Evolutionary conservation across 352 stramenopile species (phyloP).

Genomic region (Pythium phragmiticola): DNA sequence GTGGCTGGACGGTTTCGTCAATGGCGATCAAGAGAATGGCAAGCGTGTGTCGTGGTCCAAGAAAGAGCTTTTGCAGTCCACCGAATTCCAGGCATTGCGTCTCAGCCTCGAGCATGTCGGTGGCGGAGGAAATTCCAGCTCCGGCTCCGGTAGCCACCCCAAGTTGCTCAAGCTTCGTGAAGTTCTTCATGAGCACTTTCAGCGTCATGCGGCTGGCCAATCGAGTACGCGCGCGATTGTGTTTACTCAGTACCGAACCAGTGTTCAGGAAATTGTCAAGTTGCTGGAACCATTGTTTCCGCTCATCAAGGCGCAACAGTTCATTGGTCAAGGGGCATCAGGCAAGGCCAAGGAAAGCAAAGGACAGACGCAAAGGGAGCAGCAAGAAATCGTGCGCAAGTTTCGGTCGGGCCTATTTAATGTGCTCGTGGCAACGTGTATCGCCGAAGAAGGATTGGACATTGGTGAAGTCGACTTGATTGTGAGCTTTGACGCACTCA

Average conservation of each 20-base stretch:
- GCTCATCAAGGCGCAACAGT: slow-evolving; percentile 89
- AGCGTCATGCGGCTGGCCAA: slow-evolving; percentile 54
- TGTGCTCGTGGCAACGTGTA: slow-evolving; percentile 93
- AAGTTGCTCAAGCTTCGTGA: slow-evolving; percentile 92
- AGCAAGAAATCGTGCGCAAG: slow-evolving; percentile 93
- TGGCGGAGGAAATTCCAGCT: slow-evolving; percentile 7
- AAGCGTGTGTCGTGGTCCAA: slow-evolving; percentile 76
- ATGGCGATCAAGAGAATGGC: slow-evolving; percentile 42
- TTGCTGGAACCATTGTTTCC: slow-evolving; percentile 63
- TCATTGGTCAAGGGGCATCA: slow-evolving; percentile 92
- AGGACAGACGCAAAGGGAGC: slow-evolving; percentile 93
- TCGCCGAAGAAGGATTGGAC: slow-evolving; percentile 95
- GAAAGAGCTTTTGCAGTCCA: slow-evolving; percentile 66
- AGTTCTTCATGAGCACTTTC: slow-evolving; percentile 86
- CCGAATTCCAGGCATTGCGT: slow-evolving; percentile 65
- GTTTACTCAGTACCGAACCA: slow-evolving; percentile 96
- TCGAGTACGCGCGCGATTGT: slow-evolving; percentile 95
- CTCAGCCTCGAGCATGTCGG: slow-evolving; percentile 39
- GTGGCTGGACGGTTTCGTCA: slow-evolving; percentile 57
- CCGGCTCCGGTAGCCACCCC: slow-evolving; percentile 42
- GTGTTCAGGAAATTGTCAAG: slow-evolving; percentile 92
- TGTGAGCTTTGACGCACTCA: slow-evolving; percentile 92
- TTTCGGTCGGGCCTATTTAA: slow-evolving; percentile 90
- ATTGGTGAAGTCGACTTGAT: slow-evolving; percentile 96
- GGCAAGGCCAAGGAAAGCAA: slow-evolving; percentile 82